A percentile compares a stretch with the other conserved stretches of the same genome.
Conservation (phyloP, 768 basidiomycete genomes). For the Naganishia vaughanmartiniae region DNA sequence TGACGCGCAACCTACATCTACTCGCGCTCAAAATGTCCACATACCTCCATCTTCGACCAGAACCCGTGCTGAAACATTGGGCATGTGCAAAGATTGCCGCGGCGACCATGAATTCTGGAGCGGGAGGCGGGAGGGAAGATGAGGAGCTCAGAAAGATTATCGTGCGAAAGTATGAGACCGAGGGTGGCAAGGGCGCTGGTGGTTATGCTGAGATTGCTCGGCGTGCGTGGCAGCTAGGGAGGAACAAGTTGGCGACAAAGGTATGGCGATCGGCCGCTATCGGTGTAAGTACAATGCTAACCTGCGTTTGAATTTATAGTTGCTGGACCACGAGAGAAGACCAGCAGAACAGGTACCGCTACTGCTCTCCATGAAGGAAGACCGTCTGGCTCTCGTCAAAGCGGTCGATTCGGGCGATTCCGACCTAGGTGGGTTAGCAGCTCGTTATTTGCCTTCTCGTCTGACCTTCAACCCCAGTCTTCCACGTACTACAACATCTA, state of each 20-base stretch:
- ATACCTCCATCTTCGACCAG: conserved; percentile 76
- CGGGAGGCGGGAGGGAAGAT: conserved; percentile 56
- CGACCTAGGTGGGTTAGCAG: conserved; percentile 63
- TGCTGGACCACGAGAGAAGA: conserved; percentile 84
- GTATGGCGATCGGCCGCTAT: conserved; percentile 53
- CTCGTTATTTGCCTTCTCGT: background rate
- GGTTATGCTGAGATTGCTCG: conserved; percentile 94
- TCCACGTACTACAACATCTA: conserved; percentile 85
- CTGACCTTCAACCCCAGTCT: conserved; percentile 60
- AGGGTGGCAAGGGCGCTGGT: conserved; percentile 67
- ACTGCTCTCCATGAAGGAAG: conserved; percentile 91
- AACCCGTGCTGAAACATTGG: conserved; percentile 90
- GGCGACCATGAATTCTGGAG: conserved; percentile 63
- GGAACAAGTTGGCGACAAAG: conserved; percentile 77
- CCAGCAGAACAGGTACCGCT: conserved; percentile 91
- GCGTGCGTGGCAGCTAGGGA: conserved; percentile 85
- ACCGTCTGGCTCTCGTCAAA: conserved; percentile 77
- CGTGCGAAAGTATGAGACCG: conserved; percentile 81
- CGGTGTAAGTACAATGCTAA: background rate
- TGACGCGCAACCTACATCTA: conserved; percentile 82
- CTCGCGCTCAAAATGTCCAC: conserved; percentile 86
- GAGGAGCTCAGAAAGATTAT: conserved; percentile 76
- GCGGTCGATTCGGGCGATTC: conserved; percentile 94
- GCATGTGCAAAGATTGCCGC: conserved; percentile 84
- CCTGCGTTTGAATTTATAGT: conserved; percentile 53